Percentiles rank a stretch among this genome's conserved stretches.
phyloP scores from a whole-genome alignment of 441 rosid genomes.

The Euphorbia corollata region DNA sequence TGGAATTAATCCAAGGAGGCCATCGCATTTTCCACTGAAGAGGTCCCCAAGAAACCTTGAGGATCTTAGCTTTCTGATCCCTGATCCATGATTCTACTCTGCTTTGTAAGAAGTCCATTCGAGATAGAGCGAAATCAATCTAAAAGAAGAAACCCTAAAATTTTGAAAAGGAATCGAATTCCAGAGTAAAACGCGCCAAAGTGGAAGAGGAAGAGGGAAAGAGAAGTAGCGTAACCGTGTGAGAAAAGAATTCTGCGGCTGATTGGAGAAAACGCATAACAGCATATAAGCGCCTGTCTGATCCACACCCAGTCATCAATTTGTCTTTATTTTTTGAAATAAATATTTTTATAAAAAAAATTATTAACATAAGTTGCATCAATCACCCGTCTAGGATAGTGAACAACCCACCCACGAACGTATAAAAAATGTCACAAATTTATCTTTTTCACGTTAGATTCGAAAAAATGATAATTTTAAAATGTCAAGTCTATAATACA shows the following conservation, averaged over 20 bases:
- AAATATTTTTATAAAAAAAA: too few species aligned
- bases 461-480: too few species aligned
- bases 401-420: too few species aligned
- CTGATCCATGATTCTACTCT: conserved; percentile 86
- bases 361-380: too few species aligned
- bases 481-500: too few species aligned
- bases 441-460: too few species aligned
- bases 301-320: not conserved
- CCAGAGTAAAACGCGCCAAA: conserved; percentile 9
- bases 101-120: conserved; percentile 69
- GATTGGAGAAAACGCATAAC: conserved; percentile 7
- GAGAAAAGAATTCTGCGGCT: conserved; percentile 5
- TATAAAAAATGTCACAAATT: too few species aligned
- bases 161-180: conserved; percentile 2
- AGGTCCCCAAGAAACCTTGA: conserved; percentile 71
- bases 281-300: not conserved
- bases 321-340: not conserved
- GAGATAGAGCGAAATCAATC: not conserved
- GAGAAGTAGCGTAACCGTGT: conserved; percentile 2
- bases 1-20: conserved; percentile 60
- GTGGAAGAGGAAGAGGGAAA: not conserved
- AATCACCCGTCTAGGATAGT: too few species aligned
- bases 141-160: conserved; percentile 9
- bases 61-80: conserved; percentile 68
- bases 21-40: conserved; percentile 69